Evolutionary conservation across 202 grass and related monocot species (phyloP), one percentile per base, ranked within the genome.

Genomic region (Hordeum pubiflorum): DNA sequence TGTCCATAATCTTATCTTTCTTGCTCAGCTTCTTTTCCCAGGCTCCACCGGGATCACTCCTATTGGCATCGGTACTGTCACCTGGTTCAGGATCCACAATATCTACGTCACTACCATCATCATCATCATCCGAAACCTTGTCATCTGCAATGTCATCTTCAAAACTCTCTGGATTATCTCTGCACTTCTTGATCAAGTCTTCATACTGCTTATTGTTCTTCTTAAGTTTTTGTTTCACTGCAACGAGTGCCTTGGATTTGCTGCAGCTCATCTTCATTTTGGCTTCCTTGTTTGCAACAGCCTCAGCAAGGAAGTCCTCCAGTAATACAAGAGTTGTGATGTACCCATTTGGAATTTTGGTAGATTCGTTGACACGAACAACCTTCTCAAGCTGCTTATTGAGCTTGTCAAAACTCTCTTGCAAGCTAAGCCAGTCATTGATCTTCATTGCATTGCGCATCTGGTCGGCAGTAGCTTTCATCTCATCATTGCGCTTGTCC

Each of bases 331-430:
- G 67, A 27, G 87, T 80, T 52, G 71, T 90, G 43, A 95, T 88
- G 63, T 97, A 97, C 37, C 86, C 77, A 59, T 72, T 91, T 24
- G 94, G 94, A 58, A 84, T 59, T 43, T 94, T 92, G 24, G 89
- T 84, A 7, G 91, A 89, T 56, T 97, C 94, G 2, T 93, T 94
- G 27, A 97, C 88, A 63, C 92, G 85, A 50, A 86, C 73, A 79
- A 97, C 89, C 86, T 97, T 97, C 88, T 97, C 91, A 21, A 97
- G 86, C 80, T 97, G 91, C 82, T 91, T 97, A 79, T 97, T 97
- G 26, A 97, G 85, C 66, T 94, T 97, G 36, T 97, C 94, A 76
- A 92, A 97, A 52, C 87, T 91, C 69, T 94, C 94, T 58, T 91
- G 89, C 64, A 97, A 78, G 72, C 87, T 97, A 63, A 94, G 68